phyloP scores from a whole-genome alignment of 306 rosid species.

The Quercus rubra region DNA sequence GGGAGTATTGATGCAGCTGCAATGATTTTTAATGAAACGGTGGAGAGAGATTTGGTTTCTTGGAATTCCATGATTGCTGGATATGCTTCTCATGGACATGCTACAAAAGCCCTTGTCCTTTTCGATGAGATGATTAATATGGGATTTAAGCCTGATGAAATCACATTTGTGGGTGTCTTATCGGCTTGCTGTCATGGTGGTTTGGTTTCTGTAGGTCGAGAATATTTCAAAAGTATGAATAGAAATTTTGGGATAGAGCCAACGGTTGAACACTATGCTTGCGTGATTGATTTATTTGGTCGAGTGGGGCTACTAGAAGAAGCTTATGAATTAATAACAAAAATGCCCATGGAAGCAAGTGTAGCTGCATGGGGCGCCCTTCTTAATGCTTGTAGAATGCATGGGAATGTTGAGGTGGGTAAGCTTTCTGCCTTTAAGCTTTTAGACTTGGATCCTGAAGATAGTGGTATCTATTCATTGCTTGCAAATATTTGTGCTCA shows the following conservation, averaged over 20 bases:
- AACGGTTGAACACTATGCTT: conserved; percentile 60
- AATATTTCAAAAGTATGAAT: conserved; percentile 50
- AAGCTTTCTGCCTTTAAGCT: conserved; percentile 49
- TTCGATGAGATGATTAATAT: conserved; percentile 49
- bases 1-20: conserved; percentile 54
- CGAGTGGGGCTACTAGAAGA: conserved; percentile 58
- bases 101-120: conserved; percentile 41
- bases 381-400: conserved; percentile 65
- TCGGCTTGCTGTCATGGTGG: conserved; percentile 81
- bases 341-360: conserved; percentile 66
- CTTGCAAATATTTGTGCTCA: conserved; percentile 59
- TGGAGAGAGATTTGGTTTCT: conserved; percentile 51
- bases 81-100: conserved; percentile 61
- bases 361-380: conserved; percentile 86
- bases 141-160: conserved; percentile 46
- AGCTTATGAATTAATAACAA: conserved; percentile 56
- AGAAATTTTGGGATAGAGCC: conserved; percentile 50
- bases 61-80: conserved; percentile 76
- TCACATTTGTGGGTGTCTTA: conserved; percentile 65
- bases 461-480: conserved; percentile 58
- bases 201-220: conserved; percentile 48
- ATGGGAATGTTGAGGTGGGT: conserved; percentile 63
- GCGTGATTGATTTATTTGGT: conserved; percentile 70
- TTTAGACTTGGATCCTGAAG: conserved; percentile 56
- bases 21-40: conserved; percentile 43